Conservation (phyloP, 352 stramenopile genomes). For the Pythium angustatum region DNA sequence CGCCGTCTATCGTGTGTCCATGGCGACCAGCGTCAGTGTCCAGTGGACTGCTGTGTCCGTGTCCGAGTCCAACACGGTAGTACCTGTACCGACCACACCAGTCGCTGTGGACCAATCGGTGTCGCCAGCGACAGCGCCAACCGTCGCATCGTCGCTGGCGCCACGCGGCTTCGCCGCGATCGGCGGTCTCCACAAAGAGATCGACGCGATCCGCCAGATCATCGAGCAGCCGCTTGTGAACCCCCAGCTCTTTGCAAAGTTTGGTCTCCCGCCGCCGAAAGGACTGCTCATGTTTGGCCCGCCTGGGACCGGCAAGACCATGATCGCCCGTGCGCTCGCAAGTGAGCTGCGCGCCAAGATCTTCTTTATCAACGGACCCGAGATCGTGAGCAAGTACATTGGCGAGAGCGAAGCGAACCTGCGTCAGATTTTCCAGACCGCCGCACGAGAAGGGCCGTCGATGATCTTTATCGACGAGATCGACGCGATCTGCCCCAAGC, state of each 20-base stretch:
- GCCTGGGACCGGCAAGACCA: slow-evolving; percentile 95
- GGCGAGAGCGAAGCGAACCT: slow-evolving; percentile 91
- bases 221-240: slow-evolving; percentile 95
- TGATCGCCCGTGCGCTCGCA: slow-evolving; percentile 93
- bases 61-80: background rate
- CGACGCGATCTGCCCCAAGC: slow-evolving; percentile 96
- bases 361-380: slow-evolving; percentile 96
- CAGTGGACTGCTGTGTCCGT: slow-evolving; percentile 15
- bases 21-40: slow-evolving; percentile 9
- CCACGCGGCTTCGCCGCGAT: slow-evolving; percentile 66
- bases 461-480: slow-evolving; percentile 99
- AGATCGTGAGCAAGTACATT: slow-evolving; percentile 95
- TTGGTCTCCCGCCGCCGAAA: slow-evolving; percentile 94
- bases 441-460: slow-evolving; percentile 64
- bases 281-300: slow-evolving; percentile 96
- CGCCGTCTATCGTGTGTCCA: slow-evolving; percentile 29
- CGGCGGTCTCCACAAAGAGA: slow-evolving; percentile 92
- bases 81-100: background rate
- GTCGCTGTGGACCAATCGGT: slow-evolving; percentile 8
- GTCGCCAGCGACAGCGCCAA: background rate
- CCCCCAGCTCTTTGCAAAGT: slow-evolving; percentile 91
- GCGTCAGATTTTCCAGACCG: slow-evolving; percentile 62
- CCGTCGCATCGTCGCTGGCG: background rate
- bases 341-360: slow-evolving; percentile 91
- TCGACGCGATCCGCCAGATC: slow-evolving; percentile 94